These are phyloP conservation scores for Domatiomyces globalis DNA, from an alignment of 2,329 filamentous ascomycete genomes.

Conservation along the genomic window DNA sequence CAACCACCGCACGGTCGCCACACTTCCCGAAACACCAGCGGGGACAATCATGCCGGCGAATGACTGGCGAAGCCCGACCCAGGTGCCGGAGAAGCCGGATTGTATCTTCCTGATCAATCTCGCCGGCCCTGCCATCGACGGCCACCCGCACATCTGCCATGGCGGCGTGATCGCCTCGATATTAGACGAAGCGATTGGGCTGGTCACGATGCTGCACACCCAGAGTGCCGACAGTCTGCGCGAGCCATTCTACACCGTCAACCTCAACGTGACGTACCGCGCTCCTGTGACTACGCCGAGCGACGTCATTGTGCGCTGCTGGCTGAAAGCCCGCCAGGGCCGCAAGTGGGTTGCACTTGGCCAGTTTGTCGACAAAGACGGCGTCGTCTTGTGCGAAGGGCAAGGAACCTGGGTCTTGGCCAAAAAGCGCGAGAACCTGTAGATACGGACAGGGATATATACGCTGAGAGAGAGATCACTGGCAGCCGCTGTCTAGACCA, in stretches of 20 bases:
- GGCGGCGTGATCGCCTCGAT: slow-evolving; percentile 29
- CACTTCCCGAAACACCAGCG: slow-evolving; percentile 13
- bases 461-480: background rate
- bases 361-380: slow-evolving; percentile 16
- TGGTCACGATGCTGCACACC: slow-evolving; percentile 24
- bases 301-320: slow-evolving; percentile 13
- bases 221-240: slow-evolving; percentile 9
- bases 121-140: slow-evolving; percentile 24
- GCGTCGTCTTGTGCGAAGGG: slow-evolving; percentile 15
- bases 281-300: slow-evolving; percentile 14
- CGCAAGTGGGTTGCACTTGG: slow-evolving; percentile 16
- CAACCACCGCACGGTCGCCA: slow-evolving; percentile 21
- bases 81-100: slow-evolving; percentile 21
- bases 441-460: background rate
- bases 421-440: slow-evolving; percentile 12
- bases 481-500: background rate
- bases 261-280: slow-evolving; percentile 16
- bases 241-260: slow-evolving; percentile 15
- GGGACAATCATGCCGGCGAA: slow-evolving; percentile 2
- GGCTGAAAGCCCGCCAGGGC: slow-evolving; percentile 14
- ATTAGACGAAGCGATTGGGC: slow-evolving; percentile 32
- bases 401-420: slow-evolving; percentile 17
- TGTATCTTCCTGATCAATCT: slow-evolving; percentile 26
- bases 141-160: slow-evolving; percentile 28
- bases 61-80: background rate